A percentile compares a stretch with the other conserved stretches of the same genome.
These are phyloP conservation scores for Pythium pyrilobum DNA, from an alignment of 352 stramenopile genomes.

Conservation along the genomic window DNA sequence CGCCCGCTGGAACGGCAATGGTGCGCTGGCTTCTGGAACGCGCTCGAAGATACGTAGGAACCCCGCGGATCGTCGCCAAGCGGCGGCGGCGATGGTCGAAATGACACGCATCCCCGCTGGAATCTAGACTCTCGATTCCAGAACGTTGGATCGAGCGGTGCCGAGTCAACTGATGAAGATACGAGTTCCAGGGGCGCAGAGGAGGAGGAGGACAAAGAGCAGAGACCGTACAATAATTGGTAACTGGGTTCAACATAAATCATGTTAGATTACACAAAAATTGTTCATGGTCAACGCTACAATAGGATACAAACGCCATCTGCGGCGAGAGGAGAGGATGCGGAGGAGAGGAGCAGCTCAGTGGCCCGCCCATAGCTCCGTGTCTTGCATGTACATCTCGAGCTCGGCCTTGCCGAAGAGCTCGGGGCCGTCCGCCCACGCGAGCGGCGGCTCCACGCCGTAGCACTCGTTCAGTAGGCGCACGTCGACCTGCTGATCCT, in stretches of 20 bases:
- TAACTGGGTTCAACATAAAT: neutral
- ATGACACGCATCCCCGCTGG: constrained; percentile 4
- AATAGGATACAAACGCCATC: constrained; percentile 12
- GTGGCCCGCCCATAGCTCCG: constrained; percentile 19
- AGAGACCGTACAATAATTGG: too few relatives aligned
- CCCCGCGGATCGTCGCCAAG: too few relatives aligned
- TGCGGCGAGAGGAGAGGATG: neutral
- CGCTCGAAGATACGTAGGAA: too few relatives aligned
- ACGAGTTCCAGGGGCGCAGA: too few relatives aligned
- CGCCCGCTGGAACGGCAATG: too few relatives aligned
- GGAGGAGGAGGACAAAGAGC: too few relatives aligned
- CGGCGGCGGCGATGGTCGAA: constrained; percentile 2
- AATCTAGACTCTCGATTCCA: too few relatives aligned
- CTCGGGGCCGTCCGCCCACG: constrained; percentile 9
- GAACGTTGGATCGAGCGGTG: neutral
- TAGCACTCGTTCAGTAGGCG: constrained; percentile 14
- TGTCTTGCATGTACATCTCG: constrained; percentile 24
- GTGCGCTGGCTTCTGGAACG: too few relatives aligned
- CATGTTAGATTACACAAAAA: constrained; percentile 14
- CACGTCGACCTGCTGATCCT: neutral
- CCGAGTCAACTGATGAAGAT: too few relatives aligned
- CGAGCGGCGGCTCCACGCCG: constrained; percentile 7
- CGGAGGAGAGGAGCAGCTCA: neutral
- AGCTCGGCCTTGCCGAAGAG: constrained; percentile 21
- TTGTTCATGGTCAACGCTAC: constrained; percentile 9